Base-by-base conservation (phyloP, 106 monocot genomes). In the Iris macrosiphon region DNA sequence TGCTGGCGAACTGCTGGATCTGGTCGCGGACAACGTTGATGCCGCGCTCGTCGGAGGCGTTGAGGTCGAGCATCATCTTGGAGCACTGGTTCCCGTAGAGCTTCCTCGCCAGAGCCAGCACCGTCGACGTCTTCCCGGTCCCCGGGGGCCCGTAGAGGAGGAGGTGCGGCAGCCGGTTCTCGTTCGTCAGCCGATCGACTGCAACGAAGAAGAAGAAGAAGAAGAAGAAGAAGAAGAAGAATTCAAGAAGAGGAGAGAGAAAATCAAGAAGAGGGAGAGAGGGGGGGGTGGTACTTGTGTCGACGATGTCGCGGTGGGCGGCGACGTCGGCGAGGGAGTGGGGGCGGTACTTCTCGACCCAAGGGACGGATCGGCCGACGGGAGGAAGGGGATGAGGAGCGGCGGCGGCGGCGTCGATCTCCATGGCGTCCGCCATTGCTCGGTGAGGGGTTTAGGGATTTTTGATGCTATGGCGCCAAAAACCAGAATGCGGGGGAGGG, bases 321-420 rank as follows among this genome's bases (percentile, higher is more conserved):
- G 96, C 96, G 55, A 98, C 96, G 74, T 91, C 96, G 62, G 83
- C 83, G 49, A 98, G 87, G 55, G 96, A 80, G 39, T 91, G 79
- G 18, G 96, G 96, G 4, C 96, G 81, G 78, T 87, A 98, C 75
- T 98, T 98, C 75, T 98, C 96, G 14, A 98, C 96, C 96, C 90
- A 98, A n/a, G 96, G 96, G 33, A 48, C 50, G 13, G 64, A 48
- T 40, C 85, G 79, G 10, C 82, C 80, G 75, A 79, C 89, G 64
- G 43, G 44, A 46, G 32, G 4, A 17, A 27, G 59, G 48, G 65
- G 19, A 22, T 57, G 53, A 35, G 69, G 66, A 33, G 64, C 46
- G n/a, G n/a, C n/a, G n/a, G n/a, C n/a, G 14, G 35, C 70, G 35
- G 21, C 72, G 57, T 98, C 96, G 68, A 96, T 70, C 64, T 89